Percentiles rank a stretch among this genome's conserved stretches.
These are phyloP conservation scores for Rhodocollybia butyracea DNA, from an alignment of 768 basidiomycete species.

Conservation along the genomic window DNA sequence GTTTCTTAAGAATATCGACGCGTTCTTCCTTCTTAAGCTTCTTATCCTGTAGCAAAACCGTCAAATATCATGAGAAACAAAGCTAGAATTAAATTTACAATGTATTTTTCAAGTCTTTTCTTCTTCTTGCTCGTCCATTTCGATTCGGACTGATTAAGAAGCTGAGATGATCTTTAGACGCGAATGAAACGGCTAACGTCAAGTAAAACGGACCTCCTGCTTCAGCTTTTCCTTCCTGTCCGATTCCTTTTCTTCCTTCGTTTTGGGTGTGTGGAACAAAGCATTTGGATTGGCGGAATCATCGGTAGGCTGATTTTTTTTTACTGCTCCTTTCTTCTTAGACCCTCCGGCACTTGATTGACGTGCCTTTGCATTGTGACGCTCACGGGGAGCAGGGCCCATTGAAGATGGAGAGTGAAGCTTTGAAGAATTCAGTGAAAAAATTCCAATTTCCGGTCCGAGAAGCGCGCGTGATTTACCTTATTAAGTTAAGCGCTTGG, in stretches of 20 bases:
- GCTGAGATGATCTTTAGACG: conserved; percentile 22
- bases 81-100: conserved; percentile 49
- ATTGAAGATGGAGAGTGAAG: background rate
- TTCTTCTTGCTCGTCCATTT: conserved; percentile 84
- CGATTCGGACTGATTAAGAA: conserved; percentile 52
- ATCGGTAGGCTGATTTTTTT: conserved; percentile 19
- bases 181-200: too few relatives aligned
- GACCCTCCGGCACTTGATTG: conserved; percentile 54
- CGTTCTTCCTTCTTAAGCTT: conserved; percentile 92
- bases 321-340: conserved; percentile 65
- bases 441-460: background rate
- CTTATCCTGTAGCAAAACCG: conserved; percentile 59
- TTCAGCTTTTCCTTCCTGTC: conserved; percentile 58
- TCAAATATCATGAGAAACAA: background rate
- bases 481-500: too few relatives aligned
- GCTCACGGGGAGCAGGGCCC: conserved; percentile 22
- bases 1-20: conserved; percentile 68
- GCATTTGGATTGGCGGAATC: conserved; percentile 49
- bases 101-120: conserved; percentile 89
- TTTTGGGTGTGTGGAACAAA: conserved; percentile 54
- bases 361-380: conserved; percentile 68
- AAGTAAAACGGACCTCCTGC: conserved; percentile 39
- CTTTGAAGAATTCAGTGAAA: too few relatives aligned
- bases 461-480: too few relatives aligned
- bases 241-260: conserved; percentile 55